Base-by-base conservation (phyloP, 2,329 filamentous ascomycete genomes). In the Phyllosticta citriasiana region DNA sequence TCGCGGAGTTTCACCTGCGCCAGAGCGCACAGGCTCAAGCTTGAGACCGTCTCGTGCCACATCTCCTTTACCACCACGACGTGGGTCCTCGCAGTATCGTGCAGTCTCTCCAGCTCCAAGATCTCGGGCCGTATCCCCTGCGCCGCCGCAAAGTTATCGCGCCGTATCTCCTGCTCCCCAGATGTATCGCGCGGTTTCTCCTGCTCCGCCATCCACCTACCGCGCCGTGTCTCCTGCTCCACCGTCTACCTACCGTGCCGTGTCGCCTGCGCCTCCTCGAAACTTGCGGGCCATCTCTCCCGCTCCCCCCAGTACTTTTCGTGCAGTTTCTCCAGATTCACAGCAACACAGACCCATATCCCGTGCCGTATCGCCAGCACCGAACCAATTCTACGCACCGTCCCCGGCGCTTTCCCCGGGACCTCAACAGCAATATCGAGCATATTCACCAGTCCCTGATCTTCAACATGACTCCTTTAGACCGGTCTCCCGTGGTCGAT, bases 351-450 rank as follows among this genome's bases (percentile, higher is more conserved):
- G 62, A 25, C 60, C 67, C 12, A 64, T 66, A 30, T 68, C 67
- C 26, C 67, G 69, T 55, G 71, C 64, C 8, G 64, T 66, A 12
- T 62, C 60, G 25, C 60, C 60, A 35, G 52, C 60, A 24, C 60
- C 59, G 8, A 40, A 61, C 10, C 59, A 61, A 24, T 61, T 47
- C 24, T 53, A 61, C 16, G 35, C 59, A 1, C 70, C 74, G 27
- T 79, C 77, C 12, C 74, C 75, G 10, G 73, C 72, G 25, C 69
- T 69, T 22, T 67, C 64, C n/a, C 65, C 62, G 27, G 66, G 67
- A 47, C 66, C 67, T 57, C 47, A 22, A 16, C 54, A 57, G 22
- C 50, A 62, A 27, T 64, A 58, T 60, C 59, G 59, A 35, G 64
- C 57, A 8, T 57, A 57, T 16, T 65, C 63, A 40, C 64, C 64